phyloP scores from a whole-genome alignment of 129 eudicot species.

The Silybum marianum region DNA sequence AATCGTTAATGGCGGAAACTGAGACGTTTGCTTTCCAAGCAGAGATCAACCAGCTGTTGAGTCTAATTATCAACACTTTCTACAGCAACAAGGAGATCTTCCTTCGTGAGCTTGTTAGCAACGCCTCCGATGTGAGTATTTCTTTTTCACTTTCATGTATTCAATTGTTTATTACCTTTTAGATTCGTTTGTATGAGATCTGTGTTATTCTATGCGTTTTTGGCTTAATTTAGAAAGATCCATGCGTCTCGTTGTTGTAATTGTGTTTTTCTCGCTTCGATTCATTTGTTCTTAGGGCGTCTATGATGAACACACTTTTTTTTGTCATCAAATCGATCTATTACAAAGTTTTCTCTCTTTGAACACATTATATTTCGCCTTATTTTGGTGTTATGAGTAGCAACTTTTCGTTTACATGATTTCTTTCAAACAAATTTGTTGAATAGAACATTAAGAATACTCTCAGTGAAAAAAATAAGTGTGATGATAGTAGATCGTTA shows the following conservation, averaged over 20 bases:
- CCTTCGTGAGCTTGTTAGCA: constrained; percentile 43
- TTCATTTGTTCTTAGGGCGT: too few species aligned
- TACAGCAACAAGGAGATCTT: constrained; percentile 35
- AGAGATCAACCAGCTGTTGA: constrained; percentile 28
- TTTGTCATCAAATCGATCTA: neutral
- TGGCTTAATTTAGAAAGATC: neutral
- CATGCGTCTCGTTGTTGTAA: neutral
- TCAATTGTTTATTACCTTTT: neutral
- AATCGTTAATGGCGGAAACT: constrained; percentile 11
- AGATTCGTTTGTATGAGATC: neutral
- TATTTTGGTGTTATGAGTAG: neutral
- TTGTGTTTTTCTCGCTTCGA: neutral
- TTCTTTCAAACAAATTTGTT: neutral
- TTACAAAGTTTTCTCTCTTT: neutral
- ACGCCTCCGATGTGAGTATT: constrained; percentile 64
- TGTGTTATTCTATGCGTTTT: neutral
- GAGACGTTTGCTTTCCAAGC: constrained; percentile 36
- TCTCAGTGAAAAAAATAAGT: neutral
- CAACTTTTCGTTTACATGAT: neutral
- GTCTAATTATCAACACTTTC: constrained; percentile 31
- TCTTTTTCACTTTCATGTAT: neutral
- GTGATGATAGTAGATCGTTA: neutral
- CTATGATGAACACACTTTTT: neutral
- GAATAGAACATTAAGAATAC: neutral
- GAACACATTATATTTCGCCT: neutral